These are phyloP conservation scores for Pyronema domesticum DNA, from an alignment of 495 filamentous ascomycete species.

Conservation along the genomic window DNA sequence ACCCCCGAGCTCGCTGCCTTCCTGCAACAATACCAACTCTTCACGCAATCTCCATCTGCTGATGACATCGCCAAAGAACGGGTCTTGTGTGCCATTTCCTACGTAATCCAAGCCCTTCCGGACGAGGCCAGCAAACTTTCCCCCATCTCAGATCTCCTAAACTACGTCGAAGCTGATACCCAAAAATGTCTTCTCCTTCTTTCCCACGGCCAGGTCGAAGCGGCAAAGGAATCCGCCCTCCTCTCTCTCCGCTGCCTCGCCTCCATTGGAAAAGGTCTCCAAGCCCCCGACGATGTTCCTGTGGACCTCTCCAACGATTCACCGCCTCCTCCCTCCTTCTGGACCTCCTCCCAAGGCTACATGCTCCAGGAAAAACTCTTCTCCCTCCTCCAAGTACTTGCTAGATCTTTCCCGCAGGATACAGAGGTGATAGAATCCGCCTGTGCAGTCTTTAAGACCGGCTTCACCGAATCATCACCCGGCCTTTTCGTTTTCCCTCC, in stretches of 20 bases:
- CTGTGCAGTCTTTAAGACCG: constrained; percentile 57
- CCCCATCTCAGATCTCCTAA: constrained; percentile 46
- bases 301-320: constrained; percentile 43
- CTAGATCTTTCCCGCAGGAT: constrained; percentile 36
- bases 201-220: constrained; percentile 17
- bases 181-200: constrained; percentile 26
- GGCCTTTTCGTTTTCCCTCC: constrained; percentile 65
- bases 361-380: constrained; percentile 42
- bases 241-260: constrained; percentile 53
- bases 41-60: constrained; percentile 40
- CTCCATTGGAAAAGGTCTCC: constrained; percentile 63
- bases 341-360: constrained; percentile 39
- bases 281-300: constrained; percentile 48
- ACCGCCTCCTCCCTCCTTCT: constrained; percentile 35
- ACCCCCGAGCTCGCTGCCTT: constrained; percentile 56
- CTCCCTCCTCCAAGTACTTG: constrained; percentile 30
- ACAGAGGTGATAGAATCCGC: constrained; percentile 56
- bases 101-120: constrained; percentile 62
- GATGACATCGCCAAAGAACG: constrained; percentile 60
- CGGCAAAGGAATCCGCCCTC: constrained; percentile 35
- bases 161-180: constrained; percentile 46
- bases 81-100: constrained; percentile 65
- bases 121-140: constrained; percentile 43
- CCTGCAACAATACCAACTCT: constrained; percentile 54
- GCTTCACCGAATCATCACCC: constrained; percentile 59